A percentile compares a stretch with the other conserved stretches of the same genome.
Conservation (phyloP, 441 rosid genomes). For the Aleurites moluccanus region DNA sequence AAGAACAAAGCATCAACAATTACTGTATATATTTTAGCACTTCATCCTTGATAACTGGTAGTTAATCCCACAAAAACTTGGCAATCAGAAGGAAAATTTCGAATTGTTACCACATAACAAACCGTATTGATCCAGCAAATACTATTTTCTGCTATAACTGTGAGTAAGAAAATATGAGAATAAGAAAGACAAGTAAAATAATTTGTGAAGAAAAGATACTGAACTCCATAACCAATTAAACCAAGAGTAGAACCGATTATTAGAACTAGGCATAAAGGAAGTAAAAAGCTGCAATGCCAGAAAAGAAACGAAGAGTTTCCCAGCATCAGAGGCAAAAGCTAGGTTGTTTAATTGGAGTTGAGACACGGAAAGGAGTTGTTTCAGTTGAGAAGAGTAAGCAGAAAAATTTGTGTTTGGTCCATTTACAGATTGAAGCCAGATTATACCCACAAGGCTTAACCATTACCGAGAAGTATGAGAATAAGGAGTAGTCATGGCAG, state of each 20-base stretch:
- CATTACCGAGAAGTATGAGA: slow-evolving; percentile 47
- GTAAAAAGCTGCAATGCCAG: slow-evolving; percentile 70
- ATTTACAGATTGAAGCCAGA: slow-evolving; percentile 78
- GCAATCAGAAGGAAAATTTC: slow-evolving; percentile 50
- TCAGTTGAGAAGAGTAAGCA: slow-evolving; percentile 83
- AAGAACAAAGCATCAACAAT: slow-evolving; percentile 41
- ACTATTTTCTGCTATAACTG: slow-evolving; percentile 58
- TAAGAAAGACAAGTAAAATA: slow-evolving; percentile 50
- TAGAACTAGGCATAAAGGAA: slow-evolving; percentile 79
- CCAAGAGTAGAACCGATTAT: slow-evolving; percentile 63
- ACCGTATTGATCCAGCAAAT: slow-evolving; percentile 82
- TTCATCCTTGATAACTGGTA: slow-evolving; percentile 71
- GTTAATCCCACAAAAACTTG: slow-evolving; percentile 71
- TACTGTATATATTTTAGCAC: slow-evolving; percentile 72
- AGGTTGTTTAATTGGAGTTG: slow-evolving; percentile 77
- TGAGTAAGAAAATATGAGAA: slow-evolving; percentile 48
- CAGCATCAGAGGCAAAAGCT: slow-evolving; percentile 88
- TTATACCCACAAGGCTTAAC: slow-evolving; percentile 67
- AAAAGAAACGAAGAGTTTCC: slow-evolving; percentile 71
- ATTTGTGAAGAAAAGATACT: slow-evolving; percentile 56
- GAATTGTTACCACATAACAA: slow-evolving; percentile 52
- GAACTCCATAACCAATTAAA: slow-evolving; percentile 68
- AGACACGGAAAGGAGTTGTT: slow-evolving; percentile 63
- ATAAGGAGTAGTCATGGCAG: slow-evolving; percentile 4
- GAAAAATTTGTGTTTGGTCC: slow-evolving; percentile 85